Base-by-base conservation (phyloP, 148 eudicot genomes). In the Silene uniflora region DNA sequence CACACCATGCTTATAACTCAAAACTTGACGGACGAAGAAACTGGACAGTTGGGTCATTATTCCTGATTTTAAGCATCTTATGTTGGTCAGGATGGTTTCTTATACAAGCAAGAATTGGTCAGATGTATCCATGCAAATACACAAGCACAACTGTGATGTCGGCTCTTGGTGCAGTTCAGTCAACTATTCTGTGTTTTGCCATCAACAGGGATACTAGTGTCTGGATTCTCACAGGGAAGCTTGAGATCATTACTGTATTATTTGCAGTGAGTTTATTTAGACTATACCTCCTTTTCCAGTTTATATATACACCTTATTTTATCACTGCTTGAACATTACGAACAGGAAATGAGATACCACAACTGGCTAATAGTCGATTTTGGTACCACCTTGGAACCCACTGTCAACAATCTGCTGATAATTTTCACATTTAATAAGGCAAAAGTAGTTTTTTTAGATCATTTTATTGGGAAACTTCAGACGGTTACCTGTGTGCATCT, bases 41-140 rank as follows among this genome's bases (percentile, higher is more conserved):
- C 24, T 83, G 87, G 87, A 79, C 73, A 0, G 21, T 84, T 25
- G 98, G 98, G 19, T 81, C 93, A 0, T 19, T 83, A 25, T 77
- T 84, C 75, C 83, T 89, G 39, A 44, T 79, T 24, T 67, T 75
- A 65, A 87, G 90, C 82, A 81, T 83, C 62, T 9, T 90, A 3
- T 55, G 68, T 59, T 93, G 96, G 98, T 81, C 91, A 54, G 88
- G 87, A 19, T 93, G 98, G 96, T 93, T 89, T 74, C 88, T 88
- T 29, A 52, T 88, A 52, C 98, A 93, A 79, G 85, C 87, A 4
- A 80, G 82, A 72, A 86, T 93, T 56, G 85, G 91, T 25, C 86
- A 89, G 81, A 79, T 24, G 9, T 93, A 78, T 76, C 90, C 93
- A 1, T 83, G 47, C 71, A 82, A 77, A 25, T 93, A 90, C 77